Conservation (phyloP, 805 yeast species). For the Priceomyces fermenticarens region DNA sequence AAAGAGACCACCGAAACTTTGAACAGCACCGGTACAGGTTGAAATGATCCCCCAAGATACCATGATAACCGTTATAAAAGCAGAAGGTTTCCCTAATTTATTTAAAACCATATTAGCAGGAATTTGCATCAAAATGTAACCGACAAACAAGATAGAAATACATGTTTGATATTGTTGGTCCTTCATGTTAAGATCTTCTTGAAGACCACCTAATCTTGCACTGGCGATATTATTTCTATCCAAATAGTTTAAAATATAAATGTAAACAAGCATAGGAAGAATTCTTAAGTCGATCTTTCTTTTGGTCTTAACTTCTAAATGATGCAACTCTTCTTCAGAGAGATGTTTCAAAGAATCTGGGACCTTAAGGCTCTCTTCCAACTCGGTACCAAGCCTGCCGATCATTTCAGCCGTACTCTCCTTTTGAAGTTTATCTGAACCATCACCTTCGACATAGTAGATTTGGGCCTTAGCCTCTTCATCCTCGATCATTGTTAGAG, state of each 20-base stretch:
- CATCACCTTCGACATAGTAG: slow-evolving; percentile 1
- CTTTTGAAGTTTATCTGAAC: neutral
- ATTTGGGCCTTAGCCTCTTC: neutral
- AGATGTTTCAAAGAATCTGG: slow-evolving; percentile 32
- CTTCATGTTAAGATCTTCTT: slow-evolving; percentile 37
- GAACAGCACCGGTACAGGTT: slow-evolving; percentile 47
- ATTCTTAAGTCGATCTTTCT: slow-evolving; percentile 49
- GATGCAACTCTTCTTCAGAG: slow-evolving; percentile 41
- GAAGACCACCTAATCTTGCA: slow-evolving; percentile 51
- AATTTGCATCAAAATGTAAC: slow-evolving; percentile 47
- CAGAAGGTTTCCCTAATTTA: slow-evolving; percentile 47
- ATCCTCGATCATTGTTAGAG: neutral
- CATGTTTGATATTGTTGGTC: slow-evolving; percentile 48
- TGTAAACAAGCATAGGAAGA: slow-evolving; percentile 47
- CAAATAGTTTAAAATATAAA: slow-evolving; percentile 51
- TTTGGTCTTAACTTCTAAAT: slow-evolving; percentile 40
- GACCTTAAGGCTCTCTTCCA: slow-evolving; percentile 6
- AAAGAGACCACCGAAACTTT: slow-evolving; percentile 41
- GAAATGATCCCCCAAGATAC: slow-evolving; percentile 49
- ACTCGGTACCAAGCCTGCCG: slow-evolving; percentile 3
- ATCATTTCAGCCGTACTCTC: neutral
- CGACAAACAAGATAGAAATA: slow-evolving; percentile 51
- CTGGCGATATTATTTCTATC: slow-evolving; percentile 55
- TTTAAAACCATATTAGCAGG: slow-evolving; percentile 48
- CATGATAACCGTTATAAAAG: slow-evolving; percentile 49